Conservation (phyloP, 2,329 filamentous ascomycete genomes). For the Aureobasidium zeae region DNA sequence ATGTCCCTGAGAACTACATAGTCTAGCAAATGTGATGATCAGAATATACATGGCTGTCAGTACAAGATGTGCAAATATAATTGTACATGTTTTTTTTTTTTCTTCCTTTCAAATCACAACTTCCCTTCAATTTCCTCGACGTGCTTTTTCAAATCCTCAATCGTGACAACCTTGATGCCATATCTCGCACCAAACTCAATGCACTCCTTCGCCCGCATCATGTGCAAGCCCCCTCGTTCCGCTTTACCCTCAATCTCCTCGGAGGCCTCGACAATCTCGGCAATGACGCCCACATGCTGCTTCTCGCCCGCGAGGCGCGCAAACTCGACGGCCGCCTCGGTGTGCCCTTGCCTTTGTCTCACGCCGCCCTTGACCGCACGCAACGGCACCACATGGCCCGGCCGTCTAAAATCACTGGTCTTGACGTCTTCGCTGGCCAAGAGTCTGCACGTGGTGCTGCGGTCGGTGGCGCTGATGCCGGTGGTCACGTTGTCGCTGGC, state of each 20-base stretch:
- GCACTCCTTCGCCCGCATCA: conserved; percentile 86
- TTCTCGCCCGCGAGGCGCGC: conserved; percentile 65
- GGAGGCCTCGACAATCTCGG: conserved; percentile 84
- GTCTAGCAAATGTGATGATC: too few species aligned
- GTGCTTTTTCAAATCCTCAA: conserved; percentile 77
- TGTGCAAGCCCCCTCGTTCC: conserved; percentile 57
- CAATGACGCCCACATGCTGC: conserved; percentile 66
- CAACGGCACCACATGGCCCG: conserved; percentile 85
- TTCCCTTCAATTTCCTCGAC: conserved; percentile 64
- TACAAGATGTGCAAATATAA: too few species aligned
- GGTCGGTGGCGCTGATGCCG: conserved; percentile 82
- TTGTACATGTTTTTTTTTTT: too few species aligned
- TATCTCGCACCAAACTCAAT: conserved; percentile 78
- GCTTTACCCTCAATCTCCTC: conserved; percentile 59
- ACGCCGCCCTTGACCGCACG: conserved; percentile 72
- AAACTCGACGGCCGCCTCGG: conserved; percentile 87
- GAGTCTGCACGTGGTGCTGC: conserved; percentile 67
- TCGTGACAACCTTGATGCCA: conserved; percentile 89
- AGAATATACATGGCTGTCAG: background rate
- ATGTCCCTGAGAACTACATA: too few species aligned
- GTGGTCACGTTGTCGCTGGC: conserved; percentile 66
- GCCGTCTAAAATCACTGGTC: conserved; percentile 60
- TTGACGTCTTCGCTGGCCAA: conserved; percentile 59
- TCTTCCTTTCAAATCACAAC: background rate
- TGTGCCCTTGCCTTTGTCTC: conserved; percentile 71